These are phyloP conservation scores for Beta corolliflora DNA, from an alignment of 179 eudicot species.

Conservation along the genomic window DNA sequence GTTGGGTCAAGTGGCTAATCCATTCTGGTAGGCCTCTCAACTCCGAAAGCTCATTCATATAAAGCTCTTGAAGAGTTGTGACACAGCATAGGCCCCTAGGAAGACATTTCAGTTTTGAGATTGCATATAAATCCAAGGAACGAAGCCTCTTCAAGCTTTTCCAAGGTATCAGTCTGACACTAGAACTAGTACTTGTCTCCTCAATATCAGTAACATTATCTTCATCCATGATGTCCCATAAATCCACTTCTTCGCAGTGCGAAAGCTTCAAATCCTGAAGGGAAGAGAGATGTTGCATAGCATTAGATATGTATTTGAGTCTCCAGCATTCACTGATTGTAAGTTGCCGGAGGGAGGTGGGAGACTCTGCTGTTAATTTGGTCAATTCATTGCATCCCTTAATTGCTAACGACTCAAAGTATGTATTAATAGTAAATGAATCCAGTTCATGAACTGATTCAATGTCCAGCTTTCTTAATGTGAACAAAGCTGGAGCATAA, in stretches of 20 bases:
- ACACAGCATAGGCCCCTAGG: background rate
- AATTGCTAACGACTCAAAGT: background rate
- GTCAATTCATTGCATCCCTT: background rate
- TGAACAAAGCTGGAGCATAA: background rate
- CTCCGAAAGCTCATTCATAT: background rate
- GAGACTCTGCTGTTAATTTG: background rate
- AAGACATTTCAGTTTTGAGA: background rate
- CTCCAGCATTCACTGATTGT: background rate
- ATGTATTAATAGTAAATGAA: background rate
- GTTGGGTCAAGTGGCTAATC: constrained; percentile 1
- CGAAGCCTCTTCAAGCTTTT: background rate
- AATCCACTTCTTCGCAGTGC: background rate
- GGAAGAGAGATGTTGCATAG: background rate
- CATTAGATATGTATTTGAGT: background rate
- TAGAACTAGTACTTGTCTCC: background rate
- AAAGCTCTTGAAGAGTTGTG: background rate
- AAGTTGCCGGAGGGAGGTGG: background rate
- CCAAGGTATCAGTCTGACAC: background rate
- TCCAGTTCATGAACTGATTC: background rate
- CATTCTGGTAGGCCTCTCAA: background rate
- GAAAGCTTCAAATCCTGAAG: background rate
- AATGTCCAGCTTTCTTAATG: background rate
- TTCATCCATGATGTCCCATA: too few species aligned
- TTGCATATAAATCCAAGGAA: background rate
- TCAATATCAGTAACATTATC: too few species aligned